Evolutionary conservation across 306 rosid species (phyloP).

Genomic region (Oemleria cerasiformis): DNA sequence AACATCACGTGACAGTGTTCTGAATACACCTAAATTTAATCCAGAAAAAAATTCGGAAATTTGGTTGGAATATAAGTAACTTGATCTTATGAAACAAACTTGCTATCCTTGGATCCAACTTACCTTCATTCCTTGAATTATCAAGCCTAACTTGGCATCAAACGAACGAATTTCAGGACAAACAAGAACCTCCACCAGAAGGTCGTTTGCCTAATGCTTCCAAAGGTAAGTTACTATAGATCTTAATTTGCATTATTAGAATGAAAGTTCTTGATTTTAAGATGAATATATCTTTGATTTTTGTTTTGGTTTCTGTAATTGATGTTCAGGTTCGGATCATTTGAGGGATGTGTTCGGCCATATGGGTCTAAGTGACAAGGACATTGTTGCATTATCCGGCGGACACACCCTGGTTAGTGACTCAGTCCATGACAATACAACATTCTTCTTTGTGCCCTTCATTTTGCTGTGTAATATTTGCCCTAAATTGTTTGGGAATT

Average conservation of each 20-base stretch:
- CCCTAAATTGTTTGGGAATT: neutral
- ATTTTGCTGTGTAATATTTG: neutral
- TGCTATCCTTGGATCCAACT: neutral
- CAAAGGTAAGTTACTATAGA: conserved; percentile 34
- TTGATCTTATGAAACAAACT: neutral
- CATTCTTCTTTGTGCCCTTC: neutral
- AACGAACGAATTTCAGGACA: conserved; percentile 38
- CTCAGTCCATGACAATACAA: neutral
- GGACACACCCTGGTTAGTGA: conserved; percentile 63
- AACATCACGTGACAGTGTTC: too few species aligned
- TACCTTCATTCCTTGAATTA: neutral
- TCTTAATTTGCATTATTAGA: neutral
- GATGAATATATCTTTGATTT: neutral
- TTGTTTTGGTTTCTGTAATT: neutral
- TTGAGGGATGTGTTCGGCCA: conserved; percentile 58
- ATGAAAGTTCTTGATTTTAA: neutral
- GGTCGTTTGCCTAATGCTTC: conserved; percentile 62
- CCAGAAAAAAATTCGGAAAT: neutral
- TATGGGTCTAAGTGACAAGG: conserved; percentile 65
- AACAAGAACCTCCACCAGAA: conserved; percentile 57
- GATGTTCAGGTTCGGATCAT: conserved; percentile 50
- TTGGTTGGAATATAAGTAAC: neutral
- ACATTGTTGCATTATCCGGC: conserved; percentile 64
- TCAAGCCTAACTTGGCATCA: neutral
- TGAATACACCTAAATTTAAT: too few species aligned